phyloP scores from a whole-genome alignment of 495 filamentous ascomycete species.

The Jackrogersella minutella region DNA sequence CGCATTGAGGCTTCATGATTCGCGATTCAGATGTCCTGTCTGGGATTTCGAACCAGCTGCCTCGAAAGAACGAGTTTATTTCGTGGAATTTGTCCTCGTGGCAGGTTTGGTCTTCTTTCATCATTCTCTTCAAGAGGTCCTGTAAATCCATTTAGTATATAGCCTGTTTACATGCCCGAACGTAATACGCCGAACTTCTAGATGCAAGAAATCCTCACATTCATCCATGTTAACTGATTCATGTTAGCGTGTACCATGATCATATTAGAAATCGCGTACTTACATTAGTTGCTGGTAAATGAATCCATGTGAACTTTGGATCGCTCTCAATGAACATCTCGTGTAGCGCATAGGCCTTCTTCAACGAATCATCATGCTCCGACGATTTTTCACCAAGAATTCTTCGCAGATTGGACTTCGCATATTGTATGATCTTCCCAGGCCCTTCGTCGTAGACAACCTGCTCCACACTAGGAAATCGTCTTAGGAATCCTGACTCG shows the following conservation, averaged over 20 bases:
- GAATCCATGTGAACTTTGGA: constrained; percentile 7
- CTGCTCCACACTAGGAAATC: not conserved
- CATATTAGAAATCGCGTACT: too few relatives aligned
- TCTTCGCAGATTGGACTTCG: not conserved
- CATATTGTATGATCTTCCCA: not conserved
- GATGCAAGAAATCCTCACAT: constrained; percentile 7
- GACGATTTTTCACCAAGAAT: not conserved
- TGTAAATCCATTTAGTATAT: constrained; percentile 6
- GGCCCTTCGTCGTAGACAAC: constrained; percentile 11
- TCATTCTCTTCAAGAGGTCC: constrained; percentile 22
- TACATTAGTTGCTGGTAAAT: constrained; percentile 27
- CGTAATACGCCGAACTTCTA: too few relatives aligned
- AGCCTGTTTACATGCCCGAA: too few relatives aligned
- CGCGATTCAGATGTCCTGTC: constrained; percentile 16
- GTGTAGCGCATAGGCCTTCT: not conserved
- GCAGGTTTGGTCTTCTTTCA: constrained; percentile 6
- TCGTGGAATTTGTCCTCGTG: not conserved
- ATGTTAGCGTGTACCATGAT: not conserved
- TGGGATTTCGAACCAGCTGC: constrained; percentile 21
- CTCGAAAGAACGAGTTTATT: constrained; percentile 17
- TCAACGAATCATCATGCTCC: not conserved
- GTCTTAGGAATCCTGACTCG: not conserved
- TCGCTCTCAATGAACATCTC: not conserved
- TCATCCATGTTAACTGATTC: constrained; percentile 22
- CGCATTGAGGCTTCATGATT: constrained; percentile 14